phyloP scores from a whole-genome alignment of 1,284 basidiomycete species.

The Bondarzewia mesenterica region DNA sequence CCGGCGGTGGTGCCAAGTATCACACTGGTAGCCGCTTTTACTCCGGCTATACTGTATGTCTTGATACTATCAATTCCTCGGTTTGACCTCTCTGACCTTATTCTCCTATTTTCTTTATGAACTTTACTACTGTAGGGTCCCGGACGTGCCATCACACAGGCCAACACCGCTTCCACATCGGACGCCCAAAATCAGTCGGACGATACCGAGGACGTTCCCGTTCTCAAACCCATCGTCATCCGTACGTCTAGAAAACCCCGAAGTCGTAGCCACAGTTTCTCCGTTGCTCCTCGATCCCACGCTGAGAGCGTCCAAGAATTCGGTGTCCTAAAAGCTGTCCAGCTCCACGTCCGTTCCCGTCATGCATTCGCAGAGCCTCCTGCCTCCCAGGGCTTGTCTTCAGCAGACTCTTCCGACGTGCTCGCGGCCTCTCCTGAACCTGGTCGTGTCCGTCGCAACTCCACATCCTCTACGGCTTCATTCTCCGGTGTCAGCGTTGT shows the following conservation, averaged over 20 bases:
- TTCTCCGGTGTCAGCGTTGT: constrained; percentile 10
- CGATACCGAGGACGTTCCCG: constrained; percentile 44
- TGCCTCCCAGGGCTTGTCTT: constrained; percentile 4
- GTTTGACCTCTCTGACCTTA: constrained; percentile 2
- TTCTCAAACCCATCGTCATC: constrained; percentile 23
- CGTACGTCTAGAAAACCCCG: constrained; percentile 28
- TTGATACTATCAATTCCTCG: constrained; percentile 5
- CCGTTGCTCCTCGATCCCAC: constrained; percentile 32
- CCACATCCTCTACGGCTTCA: constrained; percentile 26
- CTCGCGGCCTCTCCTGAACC: constrained; percentile 11
- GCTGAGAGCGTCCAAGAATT: constrained; percentile 34
- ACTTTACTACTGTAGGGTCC: constrained; percentile 35
- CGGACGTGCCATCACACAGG: constrained; percentile 63
- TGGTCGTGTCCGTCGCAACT: constrained; percentile 33
- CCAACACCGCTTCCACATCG: constrained; percentile 43
- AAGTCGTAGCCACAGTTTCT: constrained; percentile 52
- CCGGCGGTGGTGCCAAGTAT: constrained; percentile 60
- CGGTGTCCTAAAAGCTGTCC: constrained; percentile 52
- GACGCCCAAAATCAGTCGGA: constrained; percentile 44
- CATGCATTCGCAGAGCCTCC: constrained; percentile 35
- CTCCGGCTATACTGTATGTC: constrained; percentile 44
- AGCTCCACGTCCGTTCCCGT: constrained; percentile 46
- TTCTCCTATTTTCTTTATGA: background rate
- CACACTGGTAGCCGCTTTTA: constrained; percentile 63
- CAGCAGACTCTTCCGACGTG: constrained; percentile 8